phyloP scores from a whole-genome alignment of 2,329 filamentous ascomycete species.

The Seiridium unicorne region DNA sequence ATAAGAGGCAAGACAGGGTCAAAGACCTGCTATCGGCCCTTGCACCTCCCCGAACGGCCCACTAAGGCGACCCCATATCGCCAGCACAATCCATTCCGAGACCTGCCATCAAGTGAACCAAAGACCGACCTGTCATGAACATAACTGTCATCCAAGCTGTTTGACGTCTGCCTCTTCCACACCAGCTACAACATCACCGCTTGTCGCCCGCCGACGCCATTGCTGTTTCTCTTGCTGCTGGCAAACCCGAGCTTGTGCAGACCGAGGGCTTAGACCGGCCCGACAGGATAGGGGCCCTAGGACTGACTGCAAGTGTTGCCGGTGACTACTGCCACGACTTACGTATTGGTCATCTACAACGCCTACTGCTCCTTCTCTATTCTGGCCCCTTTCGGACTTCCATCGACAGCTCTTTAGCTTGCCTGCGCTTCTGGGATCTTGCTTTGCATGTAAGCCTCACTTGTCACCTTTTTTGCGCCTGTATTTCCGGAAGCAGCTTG shows the following conservation, averaged over 20 bases:
- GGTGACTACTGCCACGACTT: background rate
- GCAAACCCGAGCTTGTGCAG: background rate
- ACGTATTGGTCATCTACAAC: conserved; percentile 5
- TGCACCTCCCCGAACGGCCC: conserved; percentile 4
- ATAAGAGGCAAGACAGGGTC: background rate
- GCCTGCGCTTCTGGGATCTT: background rate
- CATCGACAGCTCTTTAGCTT: background rate
- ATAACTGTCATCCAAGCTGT: background rate
- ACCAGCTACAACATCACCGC: background rate
- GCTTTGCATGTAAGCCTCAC: background rate
- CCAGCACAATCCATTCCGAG: conserved; percentile 3
- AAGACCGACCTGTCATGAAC: background rate
- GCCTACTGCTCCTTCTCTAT: background rate
- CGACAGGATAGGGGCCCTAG: background rate
- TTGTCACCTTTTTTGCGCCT: background rate
- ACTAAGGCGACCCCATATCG: conserved; percentile 5
- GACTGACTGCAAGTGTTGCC: background rate
- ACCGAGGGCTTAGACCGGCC: conserved; percentile 2
- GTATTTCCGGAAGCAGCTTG: background rate
- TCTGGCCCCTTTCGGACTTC: background rate
- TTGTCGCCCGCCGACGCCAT: background rate
- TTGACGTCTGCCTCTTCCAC: background rate
- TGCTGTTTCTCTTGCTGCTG: background rate
- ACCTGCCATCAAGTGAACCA: background rate
- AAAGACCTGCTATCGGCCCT: conserved; percentile 7